These are phyloP conservation scores for Sarocladium strictum DNA, from an alignment of 2,329 filamentous ascomycete species.

Conservation along the genomic window DNA sequence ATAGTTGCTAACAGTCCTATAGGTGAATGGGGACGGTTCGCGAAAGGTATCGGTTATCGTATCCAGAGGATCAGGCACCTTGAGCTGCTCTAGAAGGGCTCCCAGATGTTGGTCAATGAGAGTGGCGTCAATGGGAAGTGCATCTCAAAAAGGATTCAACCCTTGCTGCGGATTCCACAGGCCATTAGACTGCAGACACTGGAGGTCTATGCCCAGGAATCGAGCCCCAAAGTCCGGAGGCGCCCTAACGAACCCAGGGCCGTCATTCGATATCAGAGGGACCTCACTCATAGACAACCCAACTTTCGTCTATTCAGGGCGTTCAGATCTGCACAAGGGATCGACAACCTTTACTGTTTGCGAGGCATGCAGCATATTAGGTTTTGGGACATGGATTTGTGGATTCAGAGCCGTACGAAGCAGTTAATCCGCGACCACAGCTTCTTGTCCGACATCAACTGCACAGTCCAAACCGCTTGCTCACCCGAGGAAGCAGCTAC, in stretches of 20 bases:
- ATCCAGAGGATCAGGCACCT: constrained; percentile 38
- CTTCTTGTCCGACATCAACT: background rate
- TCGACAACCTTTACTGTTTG: background rate
- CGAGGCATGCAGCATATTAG: constrained; percentile 35
- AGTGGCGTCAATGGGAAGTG: constrained; percentile 14
- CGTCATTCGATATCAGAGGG: constrained; percentile 18
- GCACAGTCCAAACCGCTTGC: background rate
- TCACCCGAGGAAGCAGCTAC: background rate
- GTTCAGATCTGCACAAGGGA: constrained; percentile 26
- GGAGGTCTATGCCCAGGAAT: constrained; percentile 35
- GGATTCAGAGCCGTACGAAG: background rate
- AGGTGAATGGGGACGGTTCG: constrained; percentile 44
- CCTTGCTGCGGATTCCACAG: constrained; percentile 29
- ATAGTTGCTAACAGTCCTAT: too few relatives aligned
- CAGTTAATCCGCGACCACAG: background rate
- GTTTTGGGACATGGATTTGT: constrained; percentile 34
- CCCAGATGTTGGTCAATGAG: constrained; percentile 22
- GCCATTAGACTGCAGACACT: constrained; percentile 34
- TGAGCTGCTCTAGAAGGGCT: constrained; percentile 37
- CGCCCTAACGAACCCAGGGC: constrained; percentile 28
- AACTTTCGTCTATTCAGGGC: constrained; percentile 31
- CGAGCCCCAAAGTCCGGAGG: constrained; percentile 20
- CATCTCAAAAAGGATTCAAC: constrained; percentile 31
- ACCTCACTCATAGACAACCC: constrained; percentile 29
- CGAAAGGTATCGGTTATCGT: constrained; percentile 32